These are phyloP conservation scores for Colletotrichum brevisporum DNA, from an alignment of 2,329 filamentous ascomycete genomes.

Conservation along the genomic window DNA sequence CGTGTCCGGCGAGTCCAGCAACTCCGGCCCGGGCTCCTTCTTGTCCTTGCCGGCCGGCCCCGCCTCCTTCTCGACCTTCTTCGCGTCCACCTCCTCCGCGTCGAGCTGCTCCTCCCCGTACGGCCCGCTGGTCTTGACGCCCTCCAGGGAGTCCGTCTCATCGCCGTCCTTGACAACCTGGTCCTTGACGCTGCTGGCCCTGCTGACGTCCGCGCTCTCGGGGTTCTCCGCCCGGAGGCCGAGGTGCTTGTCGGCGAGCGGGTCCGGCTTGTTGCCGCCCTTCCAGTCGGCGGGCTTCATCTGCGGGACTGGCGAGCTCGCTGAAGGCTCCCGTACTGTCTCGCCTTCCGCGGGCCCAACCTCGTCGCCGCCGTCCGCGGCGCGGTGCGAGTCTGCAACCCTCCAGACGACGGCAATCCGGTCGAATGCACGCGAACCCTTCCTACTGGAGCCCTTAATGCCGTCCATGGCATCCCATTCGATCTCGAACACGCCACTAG, in stretches of 20 bases:
- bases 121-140: slow-evolving; percentile 54
- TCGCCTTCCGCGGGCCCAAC: slow-evolving; percentile 41
- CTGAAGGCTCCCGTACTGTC: slow-evolving; percentile 72
- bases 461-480: slow-evolving; percentile 85
- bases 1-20: slow-evolving; percentile 31
- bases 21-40: slow-evolving; percentile 26
- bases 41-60: not conserved
- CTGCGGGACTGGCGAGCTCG: slow-evolving; percentile 79
- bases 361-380: slow-evolving; percentile 45
- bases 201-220: slow-evolving; percentile 76
- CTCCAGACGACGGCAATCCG: slow-evolving; percentile 89
- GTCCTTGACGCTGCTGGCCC: slow-evolving; percentile 77
- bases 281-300: slow-evolving; percentile 82
- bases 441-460: slow-evolving; percentile 88
- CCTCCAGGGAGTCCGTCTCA: slow-evolving; percentile 46
- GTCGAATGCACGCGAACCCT: slow-evolving; percentile 87
- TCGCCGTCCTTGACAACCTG: slow-evolving; percentile 43
- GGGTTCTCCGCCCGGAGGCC: slow-evolving; percentile 77
- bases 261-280: slow-evolving; percentile 64
- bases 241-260: slow-evolving; percentile 72
- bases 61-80: slow-evolving; percentile 8
- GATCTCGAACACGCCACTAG: slow-evolving; percentile 74
- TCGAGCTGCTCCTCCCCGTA: slow-evolving; percentile 50
- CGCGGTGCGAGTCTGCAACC: slow-evolving; percentile 43
- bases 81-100: slow-evolving; percentile 31